phyloP scores from a whole-genome alignment of 768 basidiomycete species.

The Leucosporidium scottii region DNA sequence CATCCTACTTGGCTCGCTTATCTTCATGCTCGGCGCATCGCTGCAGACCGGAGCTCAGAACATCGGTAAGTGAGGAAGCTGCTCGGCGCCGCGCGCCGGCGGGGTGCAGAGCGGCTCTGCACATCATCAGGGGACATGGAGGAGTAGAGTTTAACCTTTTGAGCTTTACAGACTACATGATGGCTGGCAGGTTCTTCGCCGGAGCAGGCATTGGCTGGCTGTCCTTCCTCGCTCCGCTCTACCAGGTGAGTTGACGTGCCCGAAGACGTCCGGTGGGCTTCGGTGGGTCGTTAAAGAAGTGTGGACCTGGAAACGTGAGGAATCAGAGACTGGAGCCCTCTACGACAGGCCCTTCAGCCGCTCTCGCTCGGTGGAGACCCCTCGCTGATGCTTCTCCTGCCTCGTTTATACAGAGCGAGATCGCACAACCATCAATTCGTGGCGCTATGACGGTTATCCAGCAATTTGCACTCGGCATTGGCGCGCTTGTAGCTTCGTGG shows the following conservation, averaged over 20 bases:
- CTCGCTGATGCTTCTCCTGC: too few species aligned
- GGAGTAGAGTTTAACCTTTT: too few species aligned
- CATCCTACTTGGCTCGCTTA: background rate
- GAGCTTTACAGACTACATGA: background rate
- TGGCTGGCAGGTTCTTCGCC: background rate
- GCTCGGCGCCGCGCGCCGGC: background rate
- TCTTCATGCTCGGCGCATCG: background rate
- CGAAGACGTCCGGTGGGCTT: background rate
- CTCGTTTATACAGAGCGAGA: background rate
- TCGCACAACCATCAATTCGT: background rate
- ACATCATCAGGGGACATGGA: too few species aligned
- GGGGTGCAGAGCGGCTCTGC: too few species aligned
- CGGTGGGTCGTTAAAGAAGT: too few species aligned
- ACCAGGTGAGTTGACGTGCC: background rate
- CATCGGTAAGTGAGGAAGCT: background rate
- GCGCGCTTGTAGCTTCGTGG: background rate
- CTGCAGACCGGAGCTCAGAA: constrained; percentile 1
- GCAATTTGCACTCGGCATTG: background rate
- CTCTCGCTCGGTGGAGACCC: too few species aligned
- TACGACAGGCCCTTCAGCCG: too few species aligned
- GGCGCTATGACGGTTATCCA: background rate
- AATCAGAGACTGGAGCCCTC: too few species aligned
- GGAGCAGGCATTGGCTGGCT: background rate
- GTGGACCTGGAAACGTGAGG: too few species aligned
- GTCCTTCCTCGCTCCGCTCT: background rate